Base-by-base conservation (phyloP, 305 asterid species). In the Solanum hybrid region DNA sequence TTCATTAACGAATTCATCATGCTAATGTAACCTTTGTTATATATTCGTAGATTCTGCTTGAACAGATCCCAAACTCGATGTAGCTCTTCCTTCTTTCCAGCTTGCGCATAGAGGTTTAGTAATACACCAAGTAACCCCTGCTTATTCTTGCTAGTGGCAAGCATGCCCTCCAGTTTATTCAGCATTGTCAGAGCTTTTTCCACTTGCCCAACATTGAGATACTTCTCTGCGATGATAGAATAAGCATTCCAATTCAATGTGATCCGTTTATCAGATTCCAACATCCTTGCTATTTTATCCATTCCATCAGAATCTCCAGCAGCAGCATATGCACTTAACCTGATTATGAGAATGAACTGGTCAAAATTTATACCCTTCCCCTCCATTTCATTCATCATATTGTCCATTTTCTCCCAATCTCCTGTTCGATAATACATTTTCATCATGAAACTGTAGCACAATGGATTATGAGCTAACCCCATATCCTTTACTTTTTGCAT, bases 371-470 rank as follows among this genome's bases (percentile, higher is more conserved):
- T 51, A 80, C 95, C 93, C 89, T 90, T 92, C 8, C 45, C 88
- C 86, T 92, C 93, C 97, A 96, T 95, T 92, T 94, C 97, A 51
- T 82, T 26, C 93, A 96, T 92, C 88, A 94, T 87, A 14, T 86
- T 88, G 15, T 90, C 90, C 45, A 94, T 26, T 90, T 92, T 93
- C 79, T 82, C 93, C 29, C 42, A 76, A 81, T 90, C 77, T 51
- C 95, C 95, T 89, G 91, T 79, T 32, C 85, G 90, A 91, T 78
- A 91, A 78, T 94, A 88, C 9, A 96, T 89, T 78, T 91, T 90
- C 97, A 95, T 95, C 94, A 96, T 88, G 87, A 94, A 93, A 91
- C 93, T 95, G 92, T 94, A 94, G 94, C 94, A 92, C 80, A 95
- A 27, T 12, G 96, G 94, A 72, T 90, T 91, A 66, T 66, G 89